phyloP scores from a whole-genome alignment of 2,329 filamentous ascomycete species.

The Fusarium ambrosium region DNA sequence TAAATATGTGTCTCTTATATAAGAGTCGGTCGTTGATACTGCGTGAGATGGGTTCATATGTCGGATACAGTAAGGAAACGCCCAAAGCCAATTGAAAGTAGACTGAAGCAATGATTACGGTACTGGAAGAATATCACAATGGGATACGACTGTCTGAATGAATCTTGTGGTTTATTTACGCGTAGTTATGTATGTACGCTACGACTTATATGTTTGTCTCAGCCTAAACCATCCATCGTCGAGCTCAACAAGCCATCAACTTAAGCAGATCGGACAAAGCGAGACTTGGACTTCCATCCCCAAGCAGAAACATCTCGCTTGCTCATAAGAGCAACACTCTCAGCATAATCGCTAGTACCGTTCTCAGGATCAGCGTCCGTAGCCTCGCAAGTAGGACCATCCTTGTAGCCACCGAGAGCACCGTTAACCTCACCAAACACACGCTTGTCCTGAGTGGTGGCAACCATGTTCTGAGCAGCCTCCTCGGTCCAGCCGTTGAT shows the following conservation, averaged over 20 bases:
- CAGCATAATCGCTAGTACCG: slow-evolving; percentile 56
- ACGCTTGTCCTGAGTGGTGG: slow-evolving; percentile 50
- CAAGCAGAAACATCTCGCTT: slow-evolving; percentile 21
- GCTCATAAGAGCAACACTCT: slow-evolving; percentile 35
- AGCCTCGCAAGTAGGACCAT: slow-evolving; percentile 45
- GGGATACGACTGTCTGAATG: not conserved
- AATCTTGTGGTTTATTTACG: not conserved
- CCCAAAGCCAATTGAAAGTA: too few species aligned
- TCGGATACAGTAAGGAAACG: too few species aligned
- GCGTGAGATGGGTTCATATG: not conserved
- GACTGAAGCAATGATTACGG: not conserved
- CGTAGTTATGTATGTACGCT: not conserved
- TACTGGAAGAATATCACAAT: not conserved
- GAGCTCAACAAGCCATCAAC: not conserved
- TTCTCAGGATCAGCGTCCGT: slow-evolving; percentile 57
- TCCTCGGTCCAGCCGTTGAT: slow-evolving; percentile 60
- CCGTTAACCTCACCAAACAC: slow-evolving; percentile 52
- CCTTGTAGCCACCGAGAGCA: slow-evolving; percentile 33
- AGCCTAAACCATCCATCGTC: not conserved
- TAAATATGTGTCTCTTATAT: not conserved
- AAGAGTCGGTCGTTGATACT: not conserved
- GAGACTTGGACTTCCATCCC: slow-evolving; percentile 16
- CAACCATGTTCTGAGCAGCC: slow-evolving; percentile 55
- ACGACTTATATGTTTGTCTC: not conserved
- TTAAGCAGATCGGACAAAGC: slow-evolving; percentile 2